phyloP scores from a whole-genome alignment of 805 yeast species.

The Schwanniomyces sp. region DNA sequence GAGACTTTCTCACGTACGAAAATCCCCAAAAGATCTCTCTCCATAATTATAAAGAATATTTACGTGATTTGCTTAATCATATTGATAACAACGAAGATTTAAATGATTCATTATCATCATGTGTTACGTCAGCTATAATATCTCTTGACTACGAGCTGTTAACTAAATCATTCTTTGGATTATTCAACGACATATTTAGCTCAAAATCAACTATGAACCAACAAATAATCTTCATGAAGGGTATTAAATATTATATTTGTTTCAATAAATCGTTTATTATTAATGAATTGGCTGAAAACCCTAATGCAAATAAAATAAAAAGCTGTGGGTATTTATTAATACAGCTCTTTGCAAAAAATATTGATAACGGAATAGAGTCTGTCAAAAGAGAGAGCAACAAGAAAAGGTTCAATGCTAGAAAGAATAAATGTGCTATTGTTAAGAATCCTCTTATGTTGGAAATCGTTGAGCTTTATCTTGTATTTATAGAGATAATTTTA shows the following conservation, averaged over 20 bases:
- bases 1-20: conserved; percentile 10
- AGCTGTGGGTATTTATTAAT: conserved; percentile 9
- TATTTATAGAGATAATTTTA: conserved; percentile 11
- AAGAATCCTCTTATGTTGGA: conserved; percentile 4
- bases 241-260: conserved; percentile 13
- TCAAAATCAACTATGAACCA: neutral
- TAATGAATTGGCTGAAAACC: conserved; percentile 7
- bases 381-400: neutral
- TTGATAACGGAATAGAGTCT: neutral
- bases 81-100: conserved; percentile 1
- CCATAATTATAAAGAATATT: conserved; percentile 2
- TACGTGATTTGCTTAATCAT: conserved; percentile 1
- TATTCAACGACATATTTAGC: conserved; percentile 5
- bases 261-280: conserved; percentile 9
- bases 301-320: conserved; percentile 9
- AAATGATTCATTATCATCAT: conserved; percentile 4
- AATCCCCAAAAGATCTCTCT: conserved; percentile 4
- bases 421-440: neutral
- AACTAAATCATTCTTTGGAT: conserved; percentile 4
- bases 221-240: conserved; percentile 4
- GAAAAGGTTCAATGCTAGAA: neutral
- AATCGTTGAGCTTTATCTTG: conserved; percentile 12
- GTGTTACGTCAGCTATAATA: conserved; percentile 6
- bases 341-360: conserved; percentile 3
- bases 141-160: conserved; percentile 9